Evolutionary conservation across 495 filamentous ascomycete species (phyloP), one percentile per base, ranked within the genome.

Genomic region (Cercophora newfieldiana): DNA sequence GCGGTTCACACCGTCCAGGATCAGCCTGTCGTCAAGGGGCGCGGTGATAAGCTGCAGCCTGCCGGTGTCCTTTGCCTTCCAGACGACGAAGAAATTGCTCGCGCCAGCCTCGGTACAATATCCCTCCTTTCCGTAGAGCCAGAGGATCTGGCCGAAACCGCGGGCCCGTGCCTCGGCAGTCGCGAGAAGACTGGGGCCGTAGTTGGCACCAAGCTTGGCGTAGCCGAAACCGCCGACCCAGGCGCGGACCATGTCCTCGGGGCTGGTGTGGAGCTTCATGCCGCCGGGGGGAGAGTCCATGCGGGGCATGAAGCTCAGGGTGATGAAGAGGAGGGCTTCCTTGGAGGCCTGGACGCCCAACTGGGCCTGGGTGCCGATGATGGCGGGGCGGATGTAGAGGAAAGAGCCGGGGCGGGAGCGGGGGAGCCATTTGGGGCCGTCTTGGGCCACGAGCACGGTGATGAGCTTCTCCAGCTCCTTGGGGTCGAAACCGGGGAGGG

Each of bases 211-310:
- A 12, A 97, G 87, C 79, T 97, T 97, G 56, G 92, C 92, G 68
- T 88, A 92, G 0, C 93, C 93, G 72, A 94, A 95, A 28, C 93
- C 93, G 47, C 93, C 93, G 28, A 93, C 93, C 93, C 93, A 97
- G 18, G 93, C 93, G 53, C 94, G 88, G 62, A 95, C 86, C 76
- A 86, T 89, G 73, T 95, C 89, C 55, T 92, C 88, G 47, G 81
- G 78, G 50, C 86, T 90, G 2, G 92, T 93, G 67, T 94, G 87
- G 26, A 97, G 87, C 70, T 85, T 89, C 80, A 97, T 81, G 26
- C 90, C 90, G 54, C 80, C 80, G 16, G 80, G 72, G 47, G 83
- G 80, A 29, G 83, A 75, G 69, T 86, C 82, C 63, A 88, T 68
- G 29, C 75, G 67, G 2, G 93, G 90, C 85, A 96, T 95, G 67